phyloP scores from a whole-genome alignment of 2,329 filamentous ascomycete genomes.

The Colletotrichum coccodes region DNA sequence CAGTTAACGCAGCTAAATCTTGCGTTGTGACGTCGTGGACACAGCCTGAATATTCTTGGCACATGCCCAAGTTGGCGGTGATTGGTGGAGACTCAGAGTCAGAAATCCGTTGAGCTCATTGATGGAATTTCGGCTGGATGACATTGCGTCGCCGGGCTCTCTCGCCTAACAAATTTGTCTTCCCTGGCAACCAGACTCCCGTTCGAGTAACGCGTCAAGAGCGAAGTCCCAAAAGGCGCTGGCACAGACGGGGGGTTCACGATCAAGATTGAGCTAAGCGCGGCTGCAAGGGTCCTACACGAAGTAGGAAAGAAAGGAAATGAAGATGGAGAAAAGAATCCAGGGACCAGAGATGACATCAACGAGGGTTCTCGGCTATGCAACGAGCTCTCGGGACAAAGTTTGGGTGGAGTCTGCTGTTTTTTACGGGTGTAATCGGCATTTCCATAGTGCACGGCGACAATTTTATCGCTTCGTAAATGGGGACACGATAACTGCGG shows the following conservation, averaged over 20 bases:
- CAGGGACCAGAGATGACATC: constrained; percentile 27
- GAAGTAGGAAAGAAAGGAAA: neutral
- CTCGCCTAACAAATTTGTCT: neutral
- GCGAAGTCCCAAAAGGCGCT: neutral
- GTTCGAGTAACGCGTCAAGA: neutral
- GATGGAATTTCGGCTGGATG: constrained; percentile 23
- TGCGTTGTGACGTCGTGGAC: constrained; percentile 2
- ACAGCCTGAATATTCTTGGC: neutral
- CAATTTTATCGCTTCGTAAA: neutral
- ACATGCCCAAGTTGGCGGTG: neutral
- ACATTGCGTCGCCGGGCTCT: neutral
- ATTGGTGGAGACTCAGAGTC: neutral
- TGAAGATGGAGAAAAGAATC: neutral
- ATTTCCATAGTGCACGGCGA: constrained; percentile 4
- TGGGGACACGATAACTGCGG: constrained; percentile 1
- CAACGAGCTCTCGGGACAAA: constrained; percentile 23
- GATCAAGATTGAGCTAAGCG: constrained; percentile 4
- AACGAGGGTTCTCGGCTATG: constrained; percentile 34
- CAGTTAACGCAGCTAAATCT: neutral
- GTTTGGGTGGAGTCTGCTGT: constrained; percentile 20
- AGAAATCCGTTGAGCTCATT: constrained; percentile 28
- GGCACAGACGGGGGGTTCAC: neutral
- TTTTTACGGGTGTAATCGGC: constrained; percentile 32
- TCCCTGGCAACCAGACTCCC: neutral
- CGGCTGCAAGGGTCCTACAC: neutral